These are phyloP conservation scores for Aspergillus sp. DNA, from an alignment of 2,329 filamentous ascomycete species.

Conservation along the genomic window DNA sequence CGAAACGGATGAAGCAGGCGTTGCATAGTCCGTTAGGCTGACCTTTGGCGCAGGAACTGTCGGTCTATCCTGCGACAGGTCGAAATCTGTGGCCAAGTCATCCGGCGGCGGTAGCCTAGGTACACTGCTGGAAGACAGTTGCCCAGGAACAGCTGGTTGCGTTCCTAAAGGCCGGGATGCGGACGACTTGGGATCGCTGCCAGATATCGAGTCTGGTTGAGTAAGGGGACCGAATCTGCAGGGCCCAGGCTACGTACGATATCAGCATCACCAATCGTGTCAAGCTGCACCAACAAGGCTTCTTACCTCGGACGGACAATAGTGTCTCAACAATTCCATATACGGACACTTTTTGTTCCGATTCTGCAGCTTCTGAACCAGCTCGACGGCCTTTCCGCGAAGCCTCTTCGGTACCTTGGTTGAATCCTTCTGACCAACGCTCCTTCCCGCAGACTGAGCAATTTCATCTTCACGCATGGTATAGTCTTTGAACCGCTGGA, in stretches of 20 bases:
- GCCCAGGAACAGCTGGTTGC: slow-evolving; percentile 13
- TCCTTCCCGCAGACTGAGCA: slow-evolving; percentile 8
- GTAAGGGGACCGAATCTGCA: slow-evolving; percentile 11
- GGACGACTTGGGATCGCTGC: slow-evolving; percentile 7
- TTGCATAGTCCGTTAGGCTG: slow-evolving; percentile 58
- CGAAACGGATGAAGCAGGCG: slow-evolving; percentile 60
- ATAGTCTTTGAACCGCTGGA: slow-evolving; percentile 73
- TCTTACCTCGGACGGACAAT: slow-evolving; percentile 58
- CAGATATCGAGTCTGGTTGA: slow-evolving; percentile 2
- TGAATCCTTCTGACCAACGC: slow-evolving; percentile 2
- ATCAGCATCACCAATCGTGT: slow-evolving; percentile 12
- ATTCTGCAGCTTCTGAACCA: slow-evolving; percentile 61
- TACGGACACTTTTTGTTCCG: slow-evolving; percentile 71
- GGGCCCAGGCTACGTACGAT: slow-evolving; percentile 13
- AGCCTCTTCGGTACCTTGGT: slow-evolving; percentile 42
- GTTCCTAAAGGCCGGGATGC: slow-evolving; percentile 15
- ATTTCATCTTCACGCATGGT: slow-evolving; percentile 80
- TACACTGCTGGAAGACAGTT: slow-evolving; percentile 1
- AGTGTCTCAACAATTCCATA: slow-evolving; percentile 63
- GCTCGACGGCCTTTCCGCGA: slow-evolving; percentile 48
- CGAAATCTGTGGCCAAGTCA: not conserved
- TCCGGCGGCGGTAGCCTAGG: not conserved
- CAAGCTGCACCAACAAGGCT: no score
- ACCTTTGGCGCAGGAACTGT: slow-evolving; percentile 10
- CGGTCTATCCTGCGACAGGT: slow-evolving; percentile 4